Base-by-base conservation (phyloP, 192 early-diverging fungal genomes). In the Backusella sp. region DNA sequence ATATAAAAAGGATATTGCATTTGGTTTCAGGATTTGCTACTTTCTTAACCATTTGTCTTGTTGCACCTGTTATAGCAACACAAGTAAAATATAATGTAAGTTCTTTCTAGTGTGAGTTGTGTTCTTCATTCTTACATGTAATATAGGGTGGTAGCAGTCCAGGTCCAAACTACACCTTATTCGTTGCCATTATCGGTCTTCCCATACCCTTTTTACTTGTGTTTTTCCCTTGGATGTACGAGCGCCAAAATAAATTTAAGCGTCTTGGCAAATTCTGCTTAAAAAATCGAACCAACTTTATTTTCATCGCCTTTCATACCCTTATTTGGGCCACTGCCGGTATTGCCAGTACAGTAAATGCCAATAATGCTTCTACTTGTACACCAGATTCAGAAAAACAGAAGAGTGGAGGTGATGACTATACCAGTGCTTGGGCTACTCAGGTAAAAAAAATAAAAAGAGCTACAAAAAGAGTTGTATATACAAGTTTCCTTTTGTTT, bases 201-300 rank as follows among this genome's bases (percentile, higher is more conserved):
- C 53, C 70, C 26, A 46, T 71, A 6, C 76, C 80, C 14, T 44
- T 77, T 21, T 36, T 74, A 41, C 70, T 81, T n/a, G 35, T 77
- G 14, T 77, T 77, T 66, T 81, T 81, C 26, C 80, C 80, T 56
- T 81, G 80, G 80, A 73, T 68, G 42, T 81, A 81, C 15, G 80
- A 81, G 42, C 71, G 32, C 7, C 30, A 81, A 35, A 74, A 77
- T 44, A 81, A 81, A 46, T 81, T 77, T 53, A 81, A 81, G 69
- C 67, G 32, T n/a, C 46, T 81, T 42, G 80, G 80, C 73, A 81
- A 81, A 67, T 81, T 81, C 19, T 74, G 68, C 37, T 28, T 81
- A 15, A 77, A 81, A 73, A 73, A 76, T 35, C 72, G 80, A 23
- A 72, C 80, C 17, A 74, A 49, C 23, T 17, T 81, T 28, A 73